phyloP scores from a whole-genome alignment of 2,329 filamentous ascomycete genomes.

The Orbilia oligospora region DNA sequence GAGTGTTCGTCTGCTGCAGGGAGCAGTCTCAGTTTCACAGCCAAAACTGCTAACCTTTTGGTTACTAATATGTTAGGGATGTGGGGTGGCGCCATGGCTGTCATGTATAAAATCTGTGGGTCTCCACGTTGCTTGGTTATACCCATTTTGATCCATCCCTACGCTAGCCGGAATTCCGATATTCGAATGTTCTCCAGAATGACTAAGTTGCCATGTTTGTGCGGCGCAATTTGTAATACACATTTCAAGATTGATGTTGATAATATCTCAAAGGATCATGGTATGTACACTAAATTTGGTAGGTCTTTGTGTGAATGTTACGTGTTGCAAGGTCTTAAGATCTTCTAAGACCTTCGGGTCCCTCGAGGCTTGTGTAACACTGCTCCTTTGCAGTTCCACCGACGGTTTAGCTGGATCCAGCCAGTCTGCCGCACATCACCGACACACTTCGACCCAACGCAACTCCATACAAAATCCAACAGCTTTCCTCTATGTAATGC shows the following conservation, averaged over 20 bases:
- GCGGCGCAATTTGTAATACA: slow-evolving; percentile 12
- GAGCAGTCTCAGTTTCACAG: slow-evolving; percentile 28
- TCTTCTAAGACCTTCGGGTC: background rate
- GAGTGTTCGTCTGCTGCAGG: slow-evolving; percentile 18
- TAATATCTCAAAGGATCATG: background rate
- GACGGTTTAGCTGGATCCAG: background rate
- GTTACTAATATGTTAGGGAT: slow-evolving; percentile 20
- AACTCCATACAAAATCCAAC: slow-evolving; percentile 42
- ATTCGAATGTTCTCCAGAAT: background rate
- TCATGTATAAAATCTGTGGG: slow-evolving; percentile 35
- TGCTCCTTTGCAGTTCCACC: background rate
- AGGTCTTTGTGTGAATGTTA: background rate
- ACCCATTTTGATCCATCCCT: slow-evolving; percentile 10
- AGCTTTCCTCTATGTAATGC: background rate
- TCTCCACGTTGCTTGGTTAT: slow-evolving; percentile 12
- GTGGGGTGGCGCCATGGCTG: slow-evolving; percentile 31
- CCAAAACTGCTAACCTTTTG: slow-evolving; percentile 19
- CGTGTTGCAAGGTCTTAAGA: too few species aligned
- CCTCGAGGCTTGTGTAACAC: slow-evolving; percentile 3
- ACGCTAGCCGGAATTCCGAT: slow-evolving; percentile 29
- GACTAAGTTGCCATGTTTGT: slow-evolving; percentile 11
- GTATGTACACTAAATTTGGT: background rate
- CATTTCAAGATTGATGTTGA: background rate
- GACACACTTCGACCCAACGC: slow-evolving; percentile 9
- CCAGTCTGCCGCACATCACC: slow-evolving; percentile 15